Evolutionary conservation across 345 rosid genomes (phyloP).

Genomic region (Reutealis trisperma): DNA sequence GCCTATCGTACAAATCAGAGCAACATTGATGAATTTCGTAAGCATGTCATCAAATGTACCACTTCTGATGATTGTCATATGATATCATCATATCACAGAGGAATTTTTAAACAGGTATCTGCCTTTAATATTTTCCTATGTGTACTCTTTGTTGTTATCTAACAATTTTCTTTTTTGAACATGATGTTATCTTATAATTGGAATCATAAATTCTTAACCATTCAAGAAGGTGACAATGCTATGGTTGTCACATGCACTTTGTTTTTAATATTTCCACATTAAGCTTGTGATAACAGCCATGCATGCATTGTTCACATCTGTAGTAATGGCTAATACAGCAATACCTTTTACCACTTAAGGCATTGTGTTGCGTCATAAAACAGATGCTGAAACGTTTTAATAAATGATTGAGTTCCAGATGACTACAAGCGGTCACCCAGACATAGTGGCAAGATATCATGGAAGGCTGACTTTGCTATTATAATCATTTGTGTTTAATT

Average conservation of each 20-base stretch:
- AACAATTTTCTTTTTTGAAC: neutral
- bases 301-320: neutral
- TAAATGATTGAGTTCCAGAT: no score
- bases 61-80: conserved; percentile 73
- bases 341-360: neutral
- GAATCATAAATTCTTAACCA: neutral
- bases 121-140: neutral
- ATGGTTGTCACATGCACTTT: neutral
- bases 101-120: conserved; percentile 62
- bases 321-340: neutral
- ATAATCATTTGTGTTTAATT: neutral
- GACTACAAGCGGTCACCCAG: no score
- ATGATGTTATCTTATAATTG: neutral
- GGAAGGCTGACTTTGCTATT: neutral
- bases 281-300: neutral
- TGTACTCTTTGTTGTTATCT: neutral
- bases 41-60: conserved; percentile 55
- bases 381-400: neutral
- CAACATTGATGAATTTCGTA: conserved; percentile 73
- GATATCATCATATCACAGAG: conserved; percentile 83
- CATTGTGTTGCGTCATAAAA: neutral
- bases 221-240: neutral
- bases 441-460: neutral
- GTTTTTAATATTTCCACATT: neutral
- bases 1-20: conserved; percentile 84